Conservation (phyloP, 2,329 filamentous ascomycete genomes). For the Fusarium algeriense region DNA sequence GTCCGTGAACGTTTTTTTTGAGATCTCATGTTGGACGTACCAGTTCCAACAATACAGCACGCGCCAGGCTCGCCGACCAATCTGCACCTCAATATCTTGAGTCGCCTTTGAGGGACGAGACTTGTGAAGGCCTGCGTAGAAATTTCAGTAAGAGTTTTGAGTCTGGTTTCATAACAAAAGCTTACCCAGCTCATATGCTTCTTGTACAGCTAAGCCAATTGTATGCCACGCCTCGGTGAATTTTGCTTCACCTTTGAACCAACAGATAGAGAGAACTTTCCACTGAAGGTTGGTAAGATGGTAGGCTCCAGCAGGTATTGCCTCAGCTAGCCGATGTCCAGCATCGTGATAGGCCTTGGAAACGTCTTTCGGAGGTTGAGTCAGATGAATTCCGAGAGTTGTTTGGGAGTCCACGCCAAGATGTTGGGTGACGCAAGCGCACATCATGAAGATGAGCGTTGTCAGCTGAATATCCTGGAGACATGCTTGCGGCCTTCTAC, state of each 20-base stretch:
- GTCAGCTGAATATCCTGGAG: conserved; percentile 14
- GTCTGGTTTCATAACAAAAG: accelerated
- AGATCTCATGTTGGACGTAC: accelerated
- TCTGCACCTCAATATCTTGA: not conserved
- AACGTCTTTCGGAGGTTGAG: not conserved
- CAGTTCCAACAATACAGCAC: conserved; percentile 21
- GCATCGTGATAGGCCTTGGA: conserved; percentile 3
- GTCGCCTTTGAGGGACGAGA: not conserved
- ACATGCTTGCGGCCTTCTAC: not conserved
- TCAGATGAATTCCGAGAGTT: not conserved
- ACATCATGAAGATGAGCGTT: conserved; percentile 18
- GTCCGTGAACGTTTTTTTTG: accelerated
- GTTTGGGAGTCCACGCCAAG: not conserved
- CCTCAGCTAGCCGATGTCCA: not conserved
- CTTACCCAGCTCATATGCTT: conserved; percentile 17
- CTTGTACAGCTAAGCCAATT: conserved; percentile 6
- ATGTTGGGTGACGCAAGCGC: conserved; percentile 17
- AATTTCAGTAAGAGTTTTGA: not conserved
- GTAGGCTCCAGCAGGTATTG: not conserved
- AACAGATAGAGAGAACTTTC: conserved; percentile 18
- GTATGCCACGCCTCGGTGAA: conserved; percentile 24
- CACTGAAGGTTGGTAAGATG: conserved; percentile 16
- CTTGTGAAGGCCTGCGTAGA: not conserved
- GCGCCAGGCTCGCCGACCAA: conserved; percentile 15
- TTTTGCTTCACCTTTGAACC: conserved; percentile 13